phyloP scores from a whole-genome alignment of 1,284 basidiomycete species.

The Xanthoconium separans region DNA sequence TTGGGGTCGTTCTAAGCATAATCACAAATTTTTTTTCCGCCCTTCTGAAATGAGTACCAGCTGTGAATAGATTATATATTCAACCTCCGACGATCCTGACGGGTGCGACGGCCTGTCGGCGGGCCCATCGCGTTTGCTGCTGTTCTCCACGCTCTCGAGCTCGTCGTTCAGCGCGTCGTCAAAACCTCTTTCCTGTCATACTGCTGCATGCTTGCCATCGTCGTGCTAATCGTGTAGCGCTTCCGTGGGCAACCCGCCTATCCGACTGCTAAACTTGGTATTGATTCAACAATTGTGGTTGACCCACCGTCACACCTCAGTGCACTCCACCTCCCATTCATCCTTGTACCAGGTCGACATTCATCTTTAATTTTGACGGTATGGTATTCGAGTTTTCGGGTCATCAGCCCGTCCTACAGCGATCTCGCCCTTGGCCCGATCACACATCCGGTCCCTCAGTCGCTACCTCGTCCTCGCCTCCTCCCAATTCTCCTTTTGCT shows the following conservation, averaged over 20 bases:
- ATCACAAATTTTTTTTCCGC: constrained; percentile 17
- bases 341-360: neutral
- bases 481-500: constrained; percentile 37
- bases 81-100: constrained; percentile 29
- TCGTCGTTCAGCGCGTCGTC: constrained; percentile 6
- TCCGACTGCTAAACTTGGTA: constrained; percentile 19
- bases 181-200: neutral
- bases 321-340: neutral
- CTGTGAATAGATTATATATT: constrained; percentile 21
- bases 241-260: neutral
- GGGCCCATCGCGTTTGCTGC: neutral
- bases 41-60: constrained; percentile 11
- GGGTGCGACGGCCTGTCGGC: constrained; percentile 13
- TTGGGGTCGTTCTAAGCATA: constrained; percentile 24
- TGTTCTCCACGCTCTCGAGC: constrained; percentile 3
- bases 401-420: constrained; percentile 39
- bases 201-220: constrained; percentile 16
- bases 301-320: constrained; percentile 3
- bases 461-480: constrained; percentile 35
- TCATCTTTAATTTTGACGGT: constrained; percentile 5
- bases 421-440: constrained; percentile 51
- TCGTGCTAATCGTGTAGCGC: constrained; percentile 14
- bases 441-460: constrained; percentile 26
- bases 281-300: constrained; percentile 11
- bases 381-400: constrained; percentile 60